These are phyloP conservation scores for Xylaria sp. DNA, from an alignment of 2,329 filamentous ascomycete species.

Conservation along the genomic window DNA sequence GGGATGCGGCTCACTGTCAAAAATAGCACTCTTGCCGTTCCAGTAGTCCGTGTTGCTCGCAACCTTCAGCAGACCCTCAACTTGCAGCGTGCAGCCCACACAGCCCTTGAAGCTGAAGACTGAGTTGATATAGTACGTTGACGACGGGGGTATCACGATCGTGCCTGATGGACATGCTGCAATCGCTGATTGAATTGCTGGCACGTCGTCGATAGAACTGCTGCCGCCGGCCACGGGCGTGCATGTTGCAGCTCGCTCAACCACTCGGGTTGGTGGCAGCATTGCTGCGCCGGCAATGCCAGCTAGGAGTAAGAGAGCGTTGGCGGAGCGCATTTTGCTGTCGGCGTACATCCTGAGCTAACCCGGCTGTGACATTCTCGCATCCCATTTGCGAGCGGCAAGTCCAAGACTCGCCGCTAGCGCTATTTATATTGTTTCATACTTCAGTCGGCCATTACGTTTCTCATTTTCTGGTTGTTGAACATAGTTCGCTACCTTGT, in stretches of 20 bases:
- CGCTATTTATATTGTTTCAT: conserved; percentile 7
- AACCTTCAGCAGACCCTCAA: conserved; percentile 29
- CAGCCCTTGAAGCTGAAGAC: conserved; percentile 33
- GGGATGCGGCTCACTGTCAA: conserved; percentile 24
- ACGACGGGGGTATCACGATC: conserved; percentile 30
- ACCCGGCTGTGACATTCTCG: not conserved
- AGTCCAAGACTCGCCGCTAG: not conserved
- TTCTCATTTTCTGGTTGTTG: not conserved
- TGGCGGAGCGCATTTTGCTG: conserved; percentile 22
- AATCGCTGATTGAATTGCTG: conserved; percentile 32
- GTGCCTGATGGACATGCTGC: conserved; percentile 33
- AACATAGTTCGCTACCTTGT: not conserved
- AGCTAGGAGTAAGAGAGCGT: conserved; percentile 2
- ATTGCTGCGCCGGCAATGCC: conserved; percentile 5
- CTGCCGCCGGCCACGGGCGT: conserved; percentile 31
- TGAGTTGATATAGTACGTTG: conserved; percentile 34
- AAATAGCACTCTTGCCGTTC: conserved; percentile 28
- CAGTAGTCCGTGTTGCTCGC: conserved; percentile 35
- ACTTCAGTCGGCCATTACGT: not conserved
- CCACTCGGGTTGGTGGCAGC: conserved; percentile 17
- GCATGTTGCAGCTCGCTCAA: conserved; percentile 32
- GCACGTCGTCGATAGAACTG: conserved; percentile 33
- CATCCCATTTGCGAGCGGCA: not conserved
- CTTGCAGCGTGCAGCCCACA: conserved; percentile 31
- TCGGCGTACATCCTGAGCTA: not conserved